Percentiles rank a stretch among this genome's conserved stretches.
These are phyloP conservation scores for Pelargonium exstipulatum DNA, from an alignment of 441 rosid species.

Conservation along the genomic window DNA sequence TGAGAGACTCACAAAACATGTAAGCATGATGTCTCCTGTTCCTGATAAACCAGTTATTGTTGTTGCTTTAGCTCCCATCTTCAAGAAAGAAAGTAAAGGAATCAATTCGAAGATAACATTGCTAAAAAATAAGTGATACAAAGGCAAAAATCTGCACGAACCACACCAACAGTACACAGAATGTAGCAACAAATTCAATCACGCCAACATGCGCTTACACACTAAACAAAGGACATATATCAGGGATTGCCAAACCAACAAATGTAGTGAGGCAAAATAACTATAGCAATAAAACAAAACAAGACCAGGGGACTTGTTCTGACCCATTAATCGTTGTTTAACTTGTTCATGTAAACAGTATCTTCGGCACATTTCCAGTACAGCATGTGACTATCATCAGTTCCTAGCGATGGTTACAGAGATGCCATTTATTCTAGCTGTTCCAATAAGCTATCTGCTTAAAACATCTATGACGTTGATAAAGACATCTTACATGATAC, in stretches of 20 bases:
- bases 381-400: not conserved
- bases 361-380: not conserved
- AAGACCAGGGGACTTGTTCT: not conserved
- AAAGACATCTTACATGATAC: not conserved
- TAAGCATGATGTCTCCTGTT: constrained; percentile 96
- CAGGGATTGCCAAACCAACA: not conserved
- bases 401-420: not conserved
- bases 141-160: not conserved
- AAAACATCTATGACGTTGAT: not conserved
- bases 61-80: constrained; percentile 95
- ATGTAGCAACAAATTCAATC: not conserved
- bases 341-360: not conserved
- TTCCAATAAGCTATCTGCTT: not conserved
- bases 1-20: constrained; percentile 87
- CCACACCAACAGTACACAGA: not conserved
- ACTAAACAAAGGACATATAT: no score
- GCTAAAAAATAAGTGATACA: not conserved
- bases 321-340: not conserved
- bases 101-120: constrained; percentile 14
- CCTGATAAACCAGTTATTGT: constrained; percentile 88
- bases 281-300: not conserved
- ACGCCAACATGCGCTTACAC: not conserved
- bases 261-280: not conserved
- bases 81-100: constrained; percentile 17
- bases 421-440: not conserved